Evolutionary conservation across 1,284 basidiomycete genomes (phyloP).

Genomic region (Sanghuangporus sanghuang): DNA sequence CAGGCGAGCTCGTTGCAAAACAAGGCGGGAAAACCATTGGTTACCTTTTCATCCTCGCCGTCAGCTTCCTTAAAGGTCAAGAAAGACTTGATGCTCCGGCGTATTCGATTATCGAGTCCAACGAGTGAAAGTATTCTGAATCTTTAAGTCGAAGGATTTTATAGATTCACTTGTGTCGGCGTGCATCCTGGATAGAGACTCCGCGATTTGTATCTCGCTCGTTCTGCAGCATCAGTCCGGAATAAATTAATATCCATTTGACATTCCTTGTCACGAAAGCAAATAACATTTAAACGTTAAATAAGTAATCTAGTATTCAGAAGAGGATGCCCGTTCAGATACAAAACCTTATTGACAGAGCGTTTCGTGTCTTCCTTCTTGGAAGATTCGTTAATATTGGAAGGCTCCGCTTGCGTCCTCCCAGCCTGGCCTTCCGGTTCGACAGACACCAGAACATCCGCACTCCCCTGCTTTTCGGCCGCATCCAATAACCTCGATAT

Average conservation of each 20-base stretch:
- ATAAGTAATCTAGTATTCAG: slow-evolving; percentile 68
- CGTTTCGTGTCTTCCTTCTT: slow-evolving; percentile 20
- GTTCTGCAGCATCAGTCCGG: neutral
- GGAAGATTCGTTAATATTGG: slow-evolving; percentile 15
- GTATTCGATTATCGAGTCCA: slow-evolving; percentile 79
- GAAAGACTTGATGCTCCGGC: slow-evolving; percentile 81
- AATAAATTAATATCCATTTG: neutral
- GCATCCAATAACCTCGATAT: slow-evolving; percentile 51
- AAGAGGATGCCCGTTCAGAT: slow-evolving; percentile 72
- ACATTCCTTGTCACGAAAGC: slow-evolving; percentile 5
- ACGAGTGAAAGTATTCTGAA: slow-evolving; percentile 44
- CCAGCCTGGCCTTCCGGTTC: slow-evolving; percentile 35
- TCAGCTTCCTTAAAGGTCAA: slow-evolving; percentile 78
- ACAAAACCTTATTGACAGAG: slow-evolving; percentile 32
- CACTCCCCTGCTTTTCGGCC: slow-evolving; percentile 39
- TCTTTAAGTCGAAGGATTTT: too few species aligned
- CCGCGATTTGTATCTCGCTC: neutral
- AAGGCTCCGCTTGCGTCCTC: slow-evolving; percentile 22
- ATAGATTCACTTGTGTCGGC: neutral
- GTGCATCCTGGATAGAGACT: slow-evolving; percentile 16
- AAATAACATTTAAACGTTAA: slow-evolving; percentile 29
- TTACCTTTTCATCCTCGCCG: slow-evolving; percentile 92
- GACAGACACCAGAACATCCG: slow-evolving; percentile 48
- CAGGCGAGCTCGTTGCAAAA: slow-evolving; percentile 85
- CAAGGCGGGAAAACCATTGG: slow-evolving; percentile 83